phyloP scores from a whole-genome alignment of 257 asterid genomes.

The Oldenlandia corymbosa region DNA sequence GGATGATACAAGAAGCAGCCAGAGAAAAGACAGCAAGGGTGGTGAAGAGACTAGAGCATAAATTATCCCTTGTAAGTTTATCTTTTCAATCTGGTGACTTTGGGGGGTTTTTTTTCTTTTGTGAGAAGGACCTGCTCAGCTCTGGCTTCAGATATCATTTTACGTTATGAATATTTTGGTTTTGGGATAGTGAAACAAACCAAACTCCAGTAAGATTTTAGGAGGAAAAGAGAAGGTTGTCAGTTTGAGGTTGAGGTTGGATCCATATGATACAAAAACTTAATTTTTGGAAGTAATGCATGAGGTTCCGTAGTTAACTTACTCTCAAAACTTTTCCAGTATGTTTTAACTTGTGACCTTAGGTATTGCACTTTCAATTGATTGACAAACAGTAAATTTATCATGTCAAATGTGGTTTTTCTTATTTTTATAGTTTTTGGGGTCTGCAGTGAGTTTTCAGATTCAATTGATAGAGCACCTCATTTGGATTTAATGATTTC shows the following conservation, averaged over 20 bases:
- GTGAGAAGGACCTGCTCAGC: neutral
- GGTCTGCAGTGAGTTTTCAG: neutral
- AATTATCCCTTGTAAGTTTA: constrained; percentile 70
- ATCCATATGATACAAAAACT: neutral
- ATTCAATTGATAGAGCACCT: neutral
- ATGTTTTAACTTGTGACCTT: neutral
- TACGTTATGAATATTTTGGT: neutral
- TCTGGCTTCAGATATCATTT: constrained; percentile 1
- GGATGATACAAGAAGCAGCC: constrained; percentile 70
- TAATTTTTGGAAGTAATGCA: neutral
- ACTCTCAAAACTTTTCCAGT: neutral
- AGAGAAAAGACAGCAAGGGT: constrained; percentile 58
- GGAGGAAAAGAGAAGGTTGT: neutral
- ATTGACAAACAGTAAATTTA: neutral
- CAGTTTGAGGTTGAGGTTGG: neutral
- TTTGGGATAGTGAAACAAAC: neutral
- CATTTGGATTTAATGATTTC: neutral
- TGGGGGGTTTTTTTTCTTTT: neutral
- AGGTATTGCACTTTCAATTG: neutral
- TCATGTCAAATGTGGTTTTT: neutral
- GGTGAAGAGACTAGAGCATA: constrained; percentile 79
- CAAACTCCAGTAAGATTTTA: neutral
- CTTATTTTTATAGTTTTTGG: neutral
- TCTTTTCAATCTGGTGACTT: constrained; percentile 12
- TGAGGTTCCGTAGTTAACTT: neutral